Evolutionary conservation across 257 asterid genomes (phyloP).

Genomic region (Petunia axillaris): DNA sequence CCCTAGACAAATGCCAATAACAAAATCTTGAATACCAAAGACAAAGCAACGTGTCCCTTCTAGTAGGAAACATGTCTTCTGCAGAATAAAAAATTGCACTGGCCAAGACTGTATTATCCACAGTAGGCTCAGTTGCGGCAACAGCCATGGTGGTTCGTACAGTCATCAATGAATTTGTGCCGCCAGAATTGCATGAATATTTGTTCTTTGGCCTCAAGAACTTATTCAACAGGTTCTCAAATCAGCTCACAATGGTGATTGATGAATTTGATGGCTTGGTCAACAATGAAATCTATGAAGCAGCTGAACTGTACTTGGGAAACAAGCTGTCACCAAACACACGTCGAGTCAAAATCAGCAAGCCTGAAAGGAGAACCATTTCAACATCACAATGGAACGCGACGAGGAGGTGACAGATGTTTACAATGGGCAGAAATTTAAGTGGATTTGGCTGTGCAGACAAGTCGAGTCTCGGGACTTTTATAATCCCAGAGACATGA

Average conservation of each 20-base stretch:
- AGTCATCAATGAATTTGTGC: constrained; percentile 46
- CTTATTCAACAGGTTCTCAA: constrained; percentile 47
- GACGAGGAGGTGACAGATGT: constrained; percentile 47
- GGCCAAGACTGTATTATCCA: constrained; percentile 51
- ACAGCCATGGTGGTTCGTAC: constrained; percentile 56
- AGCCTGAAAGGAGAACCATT: constrained; percentile 51
- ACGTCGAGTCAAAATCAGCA: constrained; percentile 58
- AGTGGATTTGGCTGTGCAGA: constrained; percentile 56
- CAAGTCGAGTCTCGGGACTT: constrained; percentile 28
- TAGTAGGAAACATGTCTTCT: constrained; percentile 21
- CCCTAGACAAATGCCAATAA: not conserved
- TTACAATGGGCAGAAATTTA: constrained; percentile 45
- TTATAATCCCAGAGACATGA: constrained; percentile 46
- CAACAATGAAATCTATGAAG: constrained; percentile 59
- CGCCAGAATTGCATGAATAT: constrained; percentile 48
- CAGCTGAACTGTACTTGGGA: constrained; percentile 59
- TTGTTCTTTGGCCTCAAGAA: constrained; percentile 43
- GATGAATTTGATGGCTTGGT: constrained; percentile 59
- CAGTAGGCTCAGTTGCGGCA: constrained; percentile 58
- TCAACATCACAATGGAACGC: constrained; percentile 47
- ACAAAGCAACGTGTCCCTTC: not conserved
- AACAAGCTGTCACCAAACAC: constrained; percentile 46
- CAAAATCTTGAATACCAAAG: not conserved
- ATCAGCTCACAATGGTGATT: constrained; percentile 54
- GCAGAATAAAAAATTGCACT: constrained; percentile 48